Conservation (phyloP, 441 rosid genomes). For the Cnidoscolus chayamansa region DNA sequence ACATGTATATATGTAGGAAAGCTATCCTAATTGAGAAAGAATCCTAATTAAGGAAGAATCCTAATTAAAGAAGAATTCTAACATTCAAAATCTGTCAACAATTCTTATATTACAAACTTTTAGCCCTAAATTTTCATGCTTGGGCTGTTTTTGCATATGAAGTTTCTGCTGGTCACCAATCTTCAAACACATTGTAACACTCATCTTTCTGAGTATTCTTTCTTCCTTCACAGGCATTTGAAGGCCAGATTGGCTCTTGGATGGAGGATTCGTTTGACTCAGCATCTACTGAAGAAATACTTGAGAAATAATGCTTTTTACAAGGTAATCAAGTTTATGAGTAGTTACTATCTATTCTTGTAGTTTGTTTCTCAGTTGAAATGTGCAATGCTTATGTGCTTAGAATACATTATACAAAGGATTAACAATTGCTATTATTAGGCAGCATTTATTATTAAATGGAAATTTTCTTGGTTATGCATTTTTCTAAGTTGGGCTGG, state of each 20-base stretch:
- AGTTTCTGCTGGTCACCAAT: neutral
- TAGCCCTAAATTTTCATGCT: slow-evolving; percentile 1
- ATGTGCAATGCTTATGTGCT: neutral
- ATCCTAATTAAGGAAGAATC: too few relatives aligned
- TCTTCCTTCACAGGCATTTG: slow-evolving; percentile 61
- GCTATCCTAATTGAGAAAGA: too few relatives aligned
- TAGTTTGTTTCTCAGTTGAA: neutral
- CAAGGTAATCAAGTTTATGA: slow-evolving; percentile 52
- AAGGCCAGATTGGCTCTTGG: slow-evolving; percentile 87
- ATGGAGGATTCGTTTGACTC: slow-evolving; percentile 95
- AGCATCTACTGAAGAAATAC: slow-evolving; percentile 80
- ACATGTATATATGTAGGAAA: too few relatives aligned
- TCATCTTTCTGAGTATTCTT: neutral
- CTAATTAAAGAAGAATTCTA: too few relatives aligned
- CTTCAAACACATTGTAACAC: neutral
- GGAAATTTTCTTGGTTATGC: neutral
- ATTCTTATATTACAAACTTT: neutral
- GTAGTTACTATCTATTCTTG: neutral
- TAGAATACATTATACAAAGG: neutral
- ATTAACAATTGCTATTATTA: too few relatives aligned
- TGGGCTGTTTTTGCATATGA: neutral
- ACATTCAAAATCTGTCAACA: too few relatives aligned
- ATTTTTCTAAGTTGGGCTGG: neutral
- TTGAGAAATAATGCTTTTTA: slow-evolving; percentile 93
- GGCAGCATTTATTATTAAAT: neutral